Evolutionary conservation across 2,329 filamentous ascomycete genomes (phyloP).

Genomic region (Penicillium sp.): DNA sequence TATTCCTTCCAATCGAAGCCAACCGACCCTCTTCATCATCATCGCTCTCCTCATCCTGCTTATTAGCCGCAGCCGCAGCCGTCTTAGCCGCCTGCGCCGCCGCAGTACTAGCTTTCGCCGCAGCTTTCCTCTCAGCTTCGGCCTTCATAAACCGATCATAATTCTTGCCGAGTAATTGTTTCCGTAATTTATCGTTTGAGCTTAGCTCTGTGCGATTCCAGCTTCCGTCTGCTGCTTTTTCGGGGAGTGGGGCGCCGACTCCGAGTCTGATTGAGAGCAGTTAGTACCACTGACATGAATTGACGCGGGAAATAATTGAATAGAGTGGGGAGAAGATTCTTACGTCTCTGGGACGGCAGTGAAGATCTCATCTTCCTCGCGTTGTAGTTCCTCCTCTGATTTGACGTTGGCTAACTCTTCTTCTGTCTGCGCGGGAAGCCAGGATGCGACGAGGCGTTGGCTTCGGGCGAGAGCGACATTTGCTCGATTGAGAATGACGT

Average conservation of each 20-base stretch:
- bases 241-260: conserved; percentile 49
- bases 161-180: conserved; percentile 47
- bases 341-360: conserved; percentile 56
- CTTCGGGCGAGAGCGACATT: conserved; percentile 56
- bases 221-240: conserved; percentile 40
- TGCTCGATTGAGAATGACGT: conserved; percentile 57
- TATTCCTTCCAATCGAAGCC: conserved; percentile 36
- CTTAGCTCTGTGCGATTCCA: conserved; percentile 42
- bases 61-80: conserved; percentile 2
- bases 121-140: conserved; percentile 7
- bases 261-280: conserved; percentile 41
- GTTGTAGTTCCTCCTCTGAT: conserved; percentile 47
- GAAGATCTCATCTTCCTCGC: conserved; percentile 57
- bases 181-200: conserved; percentile 47
- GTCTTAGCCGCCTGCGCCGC: conserved; percentile 34
- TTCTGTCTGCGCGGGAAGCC: conserved; percentile 53
- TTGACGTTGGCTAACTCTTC: conserved; percentile 40
- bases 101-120: background rate
- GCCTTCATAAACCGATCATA: conserved; percentile 43
- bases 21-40: conserved; percentile 47
- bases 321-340: conserved; percentile 8
- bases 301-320: background rate
- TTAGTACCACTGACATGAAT: background rate
- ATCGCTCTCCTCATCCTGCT: conserved; percentile 27
- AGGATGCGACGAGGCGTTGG: conserved; percentile 57